These are phyloP conservation scores for Globisporangium takayamanum DNA, from an alignment of 352 stramenopile species.

Conservation along the genomic window DNA sequence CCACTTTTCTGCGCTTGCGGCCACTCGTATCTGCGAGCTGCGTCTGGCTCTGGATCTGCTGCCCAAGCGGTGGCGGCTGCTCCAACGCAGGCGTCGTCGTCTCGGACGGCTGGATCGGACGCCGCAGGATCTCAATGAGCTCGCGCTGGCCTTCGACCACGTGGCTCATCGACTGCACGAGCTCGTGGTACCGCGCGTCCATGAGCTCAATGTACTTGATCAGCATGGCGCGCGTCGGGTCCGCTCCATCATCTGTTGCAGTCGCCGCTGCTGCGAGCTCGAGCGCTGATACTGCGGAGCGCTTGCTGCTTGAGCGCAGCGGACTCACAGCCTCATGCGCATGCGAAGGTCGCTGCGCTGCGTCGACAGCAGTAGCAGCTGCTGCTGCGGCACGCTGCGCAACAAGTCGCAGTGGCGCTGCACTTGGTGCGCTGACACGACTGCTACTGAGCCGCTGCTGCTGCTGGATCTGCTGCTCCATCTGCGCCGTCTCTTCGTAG, in stretches of 20 bases:
- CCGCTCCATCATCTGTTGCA: not conserved
- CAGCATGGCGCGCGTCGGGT: constrained; percentile 33
- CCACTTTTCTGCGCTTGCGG: constrained; percentile 35
- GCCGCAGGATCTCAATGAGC: constrained; percentile 53
- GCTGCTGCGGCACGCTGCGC: too few relatives aligned
- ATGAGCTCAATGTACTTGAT: constrained; percentile 58
- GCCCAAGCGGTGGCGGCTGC: constrained; percentile 23
- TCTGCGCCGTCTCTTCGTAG: not conserved
- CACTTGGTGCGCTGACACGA: constrained; percentile 17
- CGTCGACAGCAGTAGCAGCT: too few relatives aligned
- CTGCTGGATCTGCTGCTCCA: not conserved
- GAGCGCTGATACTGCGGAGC: not conserved
- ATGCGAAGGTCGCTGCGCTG: not conserved
- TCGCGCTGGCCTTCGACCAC: constrained; percentile 72
- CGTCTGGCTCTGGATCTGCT: constrained; percentile 17
- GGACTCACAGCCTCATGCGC: not conserved
- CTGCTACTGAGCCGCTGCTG: constrained; percentile 14
- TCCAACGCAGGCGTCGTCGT: constrained; percentile 14
- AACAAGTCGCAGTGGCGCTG: too few relatives aligned
- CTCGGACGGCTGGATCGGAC: constrained; percentile 19
- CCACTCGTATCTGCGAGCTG: constrained; percentile 1
- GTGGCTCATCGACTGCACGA: constrained; percentile 67
- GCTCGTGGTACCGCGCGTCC: constrained; percentile 66
- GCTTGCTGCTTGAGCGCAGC: not conserved
- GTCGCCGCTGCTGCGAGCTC: not conserved